Conservation (phyloP, 768 basidiomycete species). For the Mycena capillaripes region DNA sequence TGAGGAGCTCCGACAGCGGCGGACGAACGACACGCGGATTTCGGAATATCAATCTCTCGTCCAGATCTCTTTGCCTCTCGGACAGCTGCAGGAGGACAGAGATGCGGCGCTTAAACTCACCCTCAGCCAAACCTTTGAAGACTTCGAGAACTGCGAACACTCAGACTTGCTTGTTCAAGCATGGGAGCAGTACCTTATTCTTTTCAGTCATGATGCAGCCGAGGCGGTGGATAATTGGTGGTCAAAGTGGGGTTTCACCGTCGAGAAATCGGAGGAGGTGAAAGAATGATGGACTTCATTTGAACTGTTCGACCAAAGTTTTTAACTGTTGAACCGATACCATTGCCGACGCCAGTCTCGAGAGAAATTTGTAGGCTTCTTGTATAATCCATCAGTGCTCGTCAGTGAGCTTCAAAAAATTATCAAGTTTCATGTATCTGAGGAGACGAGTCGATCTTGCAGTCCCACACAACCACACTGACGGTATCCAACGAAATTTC, state of each 20-base stretch:
- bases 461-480: too few relatives aligned
- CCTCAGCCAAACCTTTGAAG: constrained; percentile 2
- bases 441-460: background rate
- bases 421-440: too few relatives aligned
- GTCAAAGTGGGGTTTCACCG: constrained; percentile 24
- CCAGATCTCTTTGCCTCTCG: constrained; percentile 22
- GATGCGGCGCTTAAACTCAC: constrained; percentile 24
- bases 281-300: too few relatives aligned
- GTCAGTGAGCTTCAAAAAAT: too few relatives aligned
- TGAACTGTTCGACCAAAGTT: too few relatives aligned
- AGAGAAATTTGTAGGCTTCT: too few relatives aligned
- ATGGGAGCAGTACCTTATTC: constrained; percentile 21
- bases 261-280: too few relatives aligned
- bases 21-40: constrained; percentile 34
- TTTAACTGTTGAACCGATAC: too few relatives aligned
- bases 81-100: constrained; percentile 14
- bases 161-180: constrained; percentile 16
- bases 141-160: constrained; percentile 25
- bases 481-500: too few relatives aligned
- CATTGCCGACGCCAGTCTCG: too few relatives aligned
- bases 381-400: too few relatives aligned
- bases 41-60: constrained; percentile 29
- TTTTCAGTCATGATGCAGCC: constrained; percentile 22
- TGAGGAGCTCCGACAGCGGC: constrained; percentile 58
- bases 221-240: constrained; percentile 34